Conservation (phyloP, 2,329 filamentous ascomycete species). For the Aspergillus intermedius region DNA sequence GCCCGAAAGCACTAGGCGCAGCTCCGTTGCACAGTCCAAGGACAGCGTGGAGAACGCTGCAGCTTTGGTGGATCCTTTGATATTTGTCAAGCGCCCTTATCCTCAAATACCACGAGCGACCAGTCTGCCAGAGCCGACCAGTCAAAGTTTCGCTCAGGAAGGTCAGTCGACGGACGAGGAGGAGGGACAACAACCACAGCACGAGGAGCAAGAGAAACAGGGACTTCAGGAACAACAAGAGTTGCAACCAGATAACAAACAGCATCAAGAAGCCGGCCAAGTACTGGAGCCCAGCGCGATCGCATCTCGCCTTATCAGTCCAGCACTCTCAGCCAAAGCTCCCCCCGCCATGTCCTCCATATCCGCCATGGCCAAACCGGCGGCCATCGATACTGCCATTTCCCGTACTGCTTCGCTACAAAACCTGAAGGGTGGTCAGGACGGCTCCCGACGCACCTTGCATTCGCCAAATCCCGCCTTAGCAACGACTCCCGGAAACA, state of each 20-base stretch:
- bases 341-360: constrained; percentile 45
- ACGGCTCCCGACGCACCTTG: constrained; percentile 25
- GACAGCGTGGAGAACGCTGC: constrained; percentile 28
- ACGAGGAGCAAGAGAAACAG: constrained; percentile 12
- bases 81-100: constrained; percentile 36
- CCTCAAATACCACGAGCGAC: constrained; percentile 33
- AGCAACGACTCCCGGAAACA: constrained; percentile 22
- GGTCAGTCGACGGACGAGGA: constrained; percentile 16
- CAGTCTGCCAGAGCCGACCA: constrained; percentile 33
- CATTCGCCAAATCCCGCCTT: constrained; percentile 23
- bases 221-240: constrained; percentile 5
- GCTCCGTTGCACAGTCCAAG: constrained; percentile 35
- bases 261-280: constrained; percentile 13
- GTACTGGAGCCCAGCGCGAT: constrained; percentile 30
- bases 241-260: constrained; percentile 6
- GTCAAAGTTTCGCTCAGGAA: constrained; percentile 24
- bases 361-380: constrained; percentile 38
- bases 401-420: constrained; percentile 32
- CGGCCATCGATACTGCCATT: constrained; percentile 24
- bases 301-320: constrained; percentile 31
- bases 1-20: constrained; percentile 41
- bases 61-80: constrained; percentile 34
- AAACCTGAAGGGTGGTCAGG: constrained; percentile 28
- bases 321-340: constrained; percentile 37
- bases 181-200: constrained; percentile 9